These are phyloP conservation scores for Theileria orientalis DNA, from an alignment of 169 alveolate genomes.

Conservation along the genomic window DNA sequence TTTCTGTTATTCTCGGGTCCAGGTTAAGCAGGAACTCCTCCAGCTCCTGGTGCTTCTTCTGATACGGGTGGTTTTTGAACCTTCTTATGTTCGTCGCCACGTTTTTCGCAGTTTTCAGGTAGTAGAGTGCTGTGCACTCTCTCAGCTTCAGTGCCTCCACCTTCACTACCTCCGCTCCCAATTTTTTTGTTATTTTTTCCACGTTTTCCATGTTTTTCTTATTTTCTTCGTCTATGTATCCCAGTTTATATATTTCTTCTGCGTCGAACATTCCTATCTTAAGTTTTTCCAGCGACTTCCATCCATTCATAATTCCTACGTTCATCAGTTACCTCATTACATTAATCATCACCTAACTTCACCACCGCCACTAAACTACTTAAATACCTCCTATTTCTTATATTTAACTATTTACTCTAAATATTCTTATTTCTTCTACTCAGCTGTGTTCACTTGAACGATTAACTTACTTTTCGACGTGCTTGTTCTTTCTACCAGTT, in stretches of 20 bases:
- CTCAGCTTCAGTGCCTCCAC: conserved; percentile 20
- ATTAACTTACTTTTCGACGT: too few relatives aligned
- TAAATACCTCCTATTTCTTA: too few relatives aligned
- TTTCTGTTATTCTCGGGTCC: conserved; percentile 1
- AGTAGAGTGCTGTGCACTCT: conserved; percentile 4
- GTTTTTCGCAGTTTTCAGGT: conserved; percentile 43
- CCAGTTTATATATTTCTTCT: conserved; percentile 5
- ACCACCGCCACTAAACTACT: too few relatives aligned
- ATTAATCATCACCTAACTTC: too few relatives aligned
- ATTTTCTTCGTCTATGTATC: conserved; percentile 16
- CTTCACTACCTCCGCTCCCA: conserved; percentile 40
- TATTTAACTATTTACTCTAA: too few relatives aligned
- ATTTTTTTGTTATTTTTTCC: not conserved
- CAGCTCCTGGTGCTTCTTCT: not conserved
- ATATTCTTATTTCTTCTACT: too few relatives aligned
- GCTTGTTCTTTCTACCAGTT: too few relatives aligned
- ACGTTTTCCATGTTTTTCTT: conserved; percentile 33
- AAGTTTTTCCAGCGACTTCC: not conserved
- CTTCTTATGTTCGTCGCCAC: conserved; percentile 46
- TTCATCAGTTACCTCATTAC: not conserved
- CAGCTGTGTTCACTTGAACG: too few relatives aligned
- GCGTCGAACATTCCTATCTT: conserved; percentile 34
- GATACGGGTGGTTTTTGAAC: conserved; percentile 35
- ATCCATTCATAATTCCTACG: not conserved
- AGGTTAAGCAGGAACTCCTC: not conserved